Base-by-base conservation (phyloP, 495 filamentous ascomycete species). In the Pseudoneurospora amorphoporcata region DNA sequence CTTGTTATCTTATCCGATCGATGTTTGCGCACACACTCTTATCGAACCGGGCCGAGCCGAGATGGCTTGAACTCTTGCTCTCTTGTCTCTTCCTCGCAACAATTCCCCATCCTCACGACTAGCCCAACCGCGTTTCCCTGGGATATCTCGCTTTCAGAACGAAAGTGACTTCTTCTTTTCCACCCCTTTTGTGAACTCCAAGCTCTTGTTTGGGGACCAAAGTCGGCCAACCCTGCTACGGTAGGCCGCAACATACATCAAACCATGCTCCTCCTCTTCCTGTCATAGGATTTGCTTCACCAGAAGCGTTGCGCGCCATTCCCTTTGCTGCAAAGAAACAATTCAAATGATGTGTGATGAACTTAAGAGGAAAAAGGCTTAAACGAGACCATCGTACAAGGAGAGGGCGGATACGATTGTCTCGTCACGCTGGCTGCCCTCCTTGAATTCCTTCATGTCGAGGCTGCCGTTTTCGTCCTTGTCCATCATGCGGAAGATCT, bases 401-500 rank as follows among this genome's bases (percentile, higher is more conserved):
- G 94, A 97, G 76, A 99, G 85, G 14, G 96, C 95, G 68, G 93
- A 97, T 45, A 99, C 95, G 79, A 99, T 99, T n/a, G 96, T 99
- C 82, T 97, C 95, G 81, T 99, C 95, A 45, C 94, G 92, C 86
- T 98, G 96, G 83, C 93, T 97, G 77, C 96, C 95, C 82, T 98
- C 95, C 82, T 98, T 98, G 87, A 99, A 99, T 81, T 99, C 95
- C 69, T 94, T 90, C 87, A 97, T 92, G 82, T 95, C 91, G 70
- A 97, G 84, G 79, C 90, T 93, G 72, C 94, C 91, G 78, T 98
- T 98, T 85, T 99, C 94, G 79, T 99, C 95, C 85, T 99, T 99
- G 85, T 99, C 95, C 95, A 99, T 99, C 95, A 98, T 98, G 76
- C 92, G 89, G 85, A 99, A 99, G 81, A 99, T 99, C 86, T 99